These are phyloP conservation scores for Solanum habrochaites DNA, from an alignment of 257 asterid species.

Conservation along the genomic window DNA sequence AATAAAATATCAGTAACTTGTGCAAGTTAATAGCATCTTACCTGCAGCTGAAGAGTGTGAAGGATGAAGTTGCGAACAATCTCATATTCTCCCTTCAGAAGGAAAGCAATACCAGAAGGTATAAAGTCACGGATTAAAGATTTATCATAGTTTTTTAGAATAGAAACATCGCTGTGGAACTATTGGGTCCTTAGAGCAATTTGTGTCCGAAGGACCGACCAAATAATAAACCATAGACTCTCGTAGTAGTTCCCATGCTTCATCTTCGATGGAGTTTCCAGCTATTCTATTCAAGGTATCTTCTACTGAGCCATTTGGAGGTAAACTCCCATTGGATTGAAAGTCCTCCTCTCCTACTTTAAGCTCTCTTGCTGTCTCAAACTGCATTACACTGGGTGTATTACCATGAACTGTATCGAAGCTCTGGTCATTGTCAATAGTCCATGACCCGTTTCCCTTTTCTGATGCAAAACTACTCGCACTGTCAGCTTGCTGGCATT, in stretches of 20 bases:
- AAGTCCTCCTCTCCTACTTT: slow-evolving; percentile 8
- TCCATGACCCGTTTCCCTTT: slow-evolving; percentile 29
- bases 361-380: slow-evolving; percentile 16
- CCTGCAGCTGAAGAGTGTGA: slow-evolving; percentile 79
- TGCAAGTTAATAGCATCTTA: slow-evolving; percentile 3
- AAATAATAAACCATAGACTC: slow-evolving; percentile 50
- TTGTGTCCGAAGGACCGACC: slow-evolving; percentile 61
- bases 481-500: slow-evolving; percentile 43
- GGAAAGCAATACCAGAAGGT: slow-evolving; percentile 69
- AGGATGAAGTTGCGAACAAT: slow-evolving; percentile 71
- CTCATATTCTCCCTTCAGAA: slow-evolving; percentile 62
- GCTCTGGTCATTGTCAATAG: slow-evolving; percentile 22
- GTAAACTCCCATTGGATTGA: slow-evolving; percentile 25
- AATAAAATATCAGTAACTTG: not conserved
- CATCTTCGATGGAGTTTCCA: slow-evolving; percentile 40
- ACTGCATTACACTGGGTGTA: slow-evolving; percentile 6
- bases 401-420: slow-evolving; percentile 11
- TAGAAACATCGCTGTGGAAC: slow-evolving; percentile 33
- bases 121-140: slow-evolving; percentile 67
- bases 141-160: slow-evolving; percentile 69
- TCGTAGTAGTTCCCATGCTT: slow-evolving; percentile 55
- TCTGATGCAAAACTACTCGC: slow-evolving; percentile 29
- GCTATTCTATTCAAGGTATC: slow-evolving; percentile 12
- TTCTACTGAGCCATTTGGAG: slow-evolving; percentile 12
- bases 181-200: slow-evolving; percentile 57